Evolutionary conservation across 768 basidiomycete species (phyloP).

Genomic region (Tulasnella sp.): DNA sequence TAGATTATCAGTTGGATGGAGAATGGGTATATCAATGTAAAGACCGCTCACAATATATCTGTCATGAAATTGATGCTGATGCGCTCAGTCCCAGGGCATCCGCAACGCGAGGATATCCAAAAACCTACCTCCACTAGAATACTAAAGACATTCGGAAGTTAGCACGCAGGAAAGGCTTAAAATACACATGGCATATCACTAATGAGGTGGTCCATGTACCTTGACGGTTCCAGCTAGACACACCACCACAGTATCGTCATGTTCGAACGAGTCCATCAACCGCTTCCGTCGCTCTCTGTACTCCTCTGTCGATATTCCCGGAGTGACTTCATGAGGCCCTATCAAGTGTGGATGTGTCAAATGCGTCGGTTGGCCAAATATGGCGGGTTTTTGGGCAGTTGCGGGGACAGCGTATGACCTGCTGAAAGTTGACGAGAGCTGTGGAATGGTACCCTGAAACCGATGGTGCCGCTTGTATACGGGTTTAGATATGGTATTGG

Average conservation of each 20-base stretch:
- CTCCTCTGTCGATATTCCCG: slow-evolving; percentile 67
- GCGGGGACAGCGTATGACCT: neutral
- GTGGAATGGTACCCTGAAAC: too few species aligned
- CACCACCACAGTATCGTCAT: slow-evolving; percentile 55
- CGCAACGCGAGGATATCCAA: neutral
- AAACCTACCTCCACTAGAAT: slow-evolving; percentile 12
- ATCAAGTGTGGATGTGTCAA: slow-evolving; percentile 79
- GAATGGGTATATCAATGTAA: too few species aligned
- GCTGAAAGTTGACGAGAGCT: too few species aligned
- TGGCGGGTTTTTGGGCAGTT: slow-evolving; percentile 49
- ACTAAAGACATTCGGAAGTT: neutral
- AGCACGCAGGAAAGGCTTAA: too few species aligned
- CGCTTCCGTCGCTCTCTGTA: slow-evolving; percentile 60
- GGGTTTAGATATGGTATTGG: too few species aligned
- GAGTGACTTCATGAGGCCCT: slow-evolving; percentile 57
- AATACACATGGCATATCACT: too few species aligned
- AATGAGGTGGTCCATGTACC: slow-evolving; percentile 70
- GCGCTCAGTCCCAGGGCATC: neutral
- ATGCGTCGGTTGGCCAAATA: slow-evolving; percentile 68
- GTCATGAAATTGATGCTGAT: slow-evolving; percentile 31
- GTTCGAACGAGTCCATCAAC: slow-evolving; percentile 66
- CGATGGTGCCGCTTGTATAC: too few species aligned
- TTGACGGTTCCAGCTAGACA: slow-evolving; percentile 70
- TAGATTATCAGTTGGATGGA: slow-evolving; percentile 4
- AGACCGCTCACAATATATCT: slow-evolving; percentile 59